These are phyloP conservation scores for Paecilomyces niveus DNA, from an alignment of 2,329 filamentous ascomycete species.

Conservation along the genomic window DNA sequence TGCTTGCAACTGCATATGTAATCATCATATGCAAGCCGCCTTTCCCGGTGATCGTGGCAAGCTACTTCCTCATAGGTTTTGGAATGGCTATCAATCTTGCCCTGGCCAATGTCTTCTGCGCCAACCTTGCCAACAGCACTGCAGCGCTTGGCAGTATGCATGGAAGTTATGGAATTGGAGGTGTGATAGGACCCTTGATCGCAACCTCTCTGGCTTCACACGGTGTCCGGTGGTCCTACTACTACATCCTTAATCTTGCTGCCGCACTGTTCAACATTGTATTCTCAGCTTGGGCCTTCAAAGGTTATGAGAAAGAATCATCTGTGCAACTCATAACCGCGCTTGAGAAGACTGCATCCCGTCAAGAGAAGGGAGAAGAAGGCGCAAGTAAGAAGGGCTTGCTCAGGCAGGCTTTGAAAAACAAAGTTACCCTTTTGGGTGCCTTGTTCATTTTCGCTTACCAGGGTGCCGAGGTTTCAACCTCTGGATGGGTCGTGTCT, in stretches of 20 bases:
- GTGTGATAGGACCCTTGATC: constrained; percentile 59
- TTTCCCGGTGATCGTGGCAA: constrained; percentile 59
- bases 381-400: constrained; percentile 19
- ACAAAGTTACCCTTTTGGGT: constrained; percentile 60
- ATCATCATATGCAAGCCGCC: constrained; percentile 62
- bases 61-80: constrained; percentile 61
- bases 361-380: constrained; percentile 21
- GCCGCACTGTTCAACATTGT: constrained; percentile 51
- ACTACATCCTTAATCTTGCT: constrained; percentile 61
- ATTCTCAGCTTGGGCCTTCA: constrained; percentile 61
- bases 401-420: constrained; percentile 45
- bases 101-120: constrained; percentile 51
- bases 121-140: constrained; percentile 46
- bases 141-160: constrained; percentile 37
- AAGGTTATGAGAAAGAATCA: constrained; percentile 59
- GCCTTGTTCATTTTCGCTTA: constrained; percentile 80
- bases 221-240: constrained; percentile 59
- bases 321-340: constrained; percentile 35
- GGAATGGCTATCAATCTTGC: constrained; percentile 47
- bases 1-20: constrained; percentile 56
- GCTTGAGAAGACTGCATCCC: constrained; percentile 38
- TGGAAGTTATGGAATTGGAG: constrained; percentile 51
- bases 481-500: constrained; percentile 80
- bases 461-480: constrained; percentile 75
- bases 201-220: constrained; percentile 65